Evolutionary conservation across 2,329 filamentous ascomycete species (phyloP).

Genomic region (Stylonectria norvegica): DNA sequence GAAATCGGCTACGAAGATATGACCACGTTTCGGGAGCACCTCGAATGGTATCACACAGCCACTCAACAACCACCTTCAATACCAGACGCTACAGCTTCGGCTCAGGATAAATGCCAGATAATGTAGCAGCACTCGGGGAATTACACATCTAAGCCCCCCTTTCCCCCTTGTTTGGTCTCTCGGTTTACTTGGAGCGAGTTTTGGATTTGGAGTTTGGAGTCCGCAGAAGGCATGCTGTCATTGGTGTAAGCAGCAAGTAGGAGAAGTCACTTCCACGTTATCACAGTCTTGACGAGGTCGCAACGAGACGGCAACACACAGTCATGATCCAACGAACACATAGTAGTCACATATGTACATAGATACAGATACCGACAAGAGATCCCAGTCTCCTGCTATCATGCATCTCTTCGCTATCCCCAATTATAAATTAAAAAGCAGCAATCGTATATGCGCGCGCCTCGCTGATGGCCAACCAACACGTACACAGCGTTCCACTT

Average conservation of each 20-base stretch:
- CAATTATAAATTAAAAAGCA: neutral
- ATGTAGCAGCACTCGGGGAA: slow-evolving; percentile 41
- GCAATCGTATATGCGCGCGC: slow-evolving; percentile 7
- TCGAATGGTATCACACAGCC: slow-evolving; percentile 54
- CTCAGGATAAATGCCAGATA: slow-evolving; percentile 40
- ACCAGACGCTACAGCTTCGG: slow-evolving; percentile 28
- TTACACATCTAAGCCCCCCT: slow-evolving; percentile 2
- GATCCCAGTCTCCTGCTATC: slow-evolving; percentile 3
- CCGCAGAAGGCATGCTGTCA: slow-evolving; percentile 2
- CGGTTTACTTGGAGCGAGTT: neutral
- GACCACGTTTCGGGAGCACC: slow-evolving; percentile 48
- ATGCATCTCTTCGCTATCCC: neutral
- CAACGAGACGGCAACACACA: slow-evolving; percentile 8
- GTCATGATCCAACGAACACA: slow-evolving; percentile 14
- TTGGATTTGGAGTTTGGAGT: slow-evolving; percentile 24
- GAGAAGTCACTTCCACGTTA: too few relatives aligned
- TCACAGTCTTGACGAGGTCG: slow-evolving; percentile 17
- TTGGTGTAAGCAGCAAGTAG: slow-evolving; percentile 7
- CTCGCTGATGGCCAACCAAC: slow-evolving; percentile 11
- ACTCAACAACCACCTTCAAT: slow-evolving; percentile 37
- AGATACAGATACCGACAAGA: slow-evolving; percentile 8
- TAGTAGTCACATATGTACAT: slow-evolving; percentile 25
- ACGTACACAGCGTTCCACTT: slow-evolving; percentile 7
- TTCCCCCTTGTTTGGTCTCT: neutral
- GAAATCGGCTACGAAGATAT: slow-evolving; percentile 51